These are phyloP conservation scores for Russula foetens DNA, from an alignment of 768 basidiomycete genomes.

Conservation along the genomic window DNA sequence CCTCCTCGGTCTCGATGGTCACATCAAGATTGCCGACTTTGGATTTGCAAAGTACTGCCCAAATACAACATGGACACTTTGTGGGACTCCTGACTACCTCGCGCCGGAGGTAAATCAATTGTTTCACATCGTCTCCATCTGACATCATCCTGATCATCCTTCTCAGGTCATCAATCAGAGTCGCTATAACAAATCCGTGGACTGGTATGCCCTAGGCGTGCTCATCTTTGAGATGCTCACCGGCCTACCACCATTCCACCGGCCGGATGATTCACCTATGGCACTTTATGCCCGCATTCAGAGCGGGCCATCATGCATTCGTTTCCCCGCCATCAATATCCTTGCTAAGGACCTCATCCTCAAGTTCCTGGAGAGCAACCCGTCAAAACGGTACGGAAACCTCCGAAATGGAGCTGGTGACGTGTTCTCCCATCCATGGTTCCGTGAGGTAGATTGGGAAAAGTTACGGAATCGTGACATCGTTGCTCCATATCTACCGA, in stretches of 20 bases:
- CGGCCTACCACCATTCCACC: constrained; percentile 92
- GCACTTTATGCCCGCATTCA: constrained; percentile 89
- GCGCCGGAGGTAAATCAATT: constrained; percentile 69
- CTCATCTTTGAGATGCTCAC: constrained; percentile 98
- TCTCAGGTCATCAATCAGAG: constrained; percentile 65
- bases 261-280: constrained; percentile 74
- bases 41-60: constrained; percentile 90
- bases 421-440: constrained; percentile 92
- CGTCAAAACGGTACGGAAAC: constrained; percentile 86
- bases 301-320: constrained; percentile 60
- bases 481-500: constrained; percentile 90
- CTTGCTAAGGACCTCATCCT: constrained; percentile 84
- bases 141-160: background rate
- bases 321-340: constrained; percentile 72
- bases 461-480: constrained; percentile 78
- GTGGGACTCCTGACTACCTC: constrained; percentile 93
- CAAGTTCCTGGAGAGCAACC: constrained; percentile 84
- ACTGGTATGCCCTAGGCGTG: constrained; percentile 98
- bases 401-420: constrained; percentile 81
- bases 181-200: constrained; percentile 92
- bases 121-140: background rate
- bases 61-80: constrained; percentile 89
- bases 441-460: constrained; percentile 88
- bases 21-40: constrained; percentile 96
- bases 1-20: constrained; percentile 86